phyloP scores from a whole-genome alignment of 768 basidiomycete genomes.

The Hortiboletus flavorubellus region DNA sequence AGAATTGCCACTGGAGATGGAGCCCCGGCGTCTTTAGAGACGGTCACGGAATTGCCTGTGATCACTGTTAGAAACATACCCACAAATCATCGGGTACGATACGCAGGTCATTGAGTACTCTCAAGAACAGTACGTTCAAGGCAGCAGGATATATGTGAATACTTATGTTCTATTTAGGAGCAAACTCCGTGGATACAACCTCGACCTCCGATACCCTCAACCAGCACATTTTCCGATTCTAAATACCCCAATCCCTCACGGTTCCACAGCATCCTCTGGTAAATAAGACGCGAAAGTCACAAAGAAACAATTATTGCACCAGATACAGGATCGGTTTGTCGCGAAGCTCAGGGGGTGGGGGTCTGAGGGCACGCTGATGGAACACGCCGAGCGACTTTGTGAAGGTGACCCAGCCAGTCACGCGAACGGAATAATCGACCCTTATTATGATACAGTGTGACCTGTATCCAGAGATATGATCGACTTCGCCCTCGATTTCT shows the following conservation, averaged over 20 bases:
- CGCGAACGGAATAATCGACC: constrained; percentile 55
- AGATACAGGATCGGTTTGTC: constrained; percentile 7
- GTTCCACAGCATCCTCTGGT: not conserved
- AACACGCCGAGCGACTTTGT: constrained; percentile 21
- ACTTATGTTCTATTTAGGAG: constrained; percentile 35
- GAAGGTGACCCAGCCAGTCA: constrained; percentile 47
- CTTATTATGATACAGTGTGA: constrained; percentile 55
- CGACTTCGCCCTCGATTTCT: constrained; percentile 66
- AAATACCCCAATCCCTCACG: not conserved
- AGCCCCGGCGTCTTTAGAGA: constrained; percentile 44
- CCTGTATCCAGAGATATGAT: constrained; percentile 53
- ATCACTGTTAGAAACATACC: constrained; percentile 67
- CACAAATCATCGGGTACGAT: constrained; percentile 72
- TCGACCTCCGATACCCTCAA: constrained; percentile 62
- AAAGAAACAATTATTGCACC: constrained; percentile 7
- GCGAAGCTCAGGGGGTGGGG: constrained; percentile 8
- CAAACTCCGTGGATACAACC: constrained; percentile 60
- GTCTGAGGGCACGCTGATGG: not conserved
- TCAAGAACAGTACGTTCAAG: constrained; percentile 52
- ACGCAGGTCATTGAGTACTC: constrained; percentile 63
- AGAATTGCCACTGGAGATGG: constrained; percentile 72
- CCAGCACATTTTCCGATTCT: constrained; percentile 27
- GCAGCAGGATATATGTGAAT: not conserved
- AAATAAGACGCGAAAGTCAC: not conserved
- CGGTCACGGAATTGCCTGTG: constrained; percentile 50